phyloP scores from a whole-genome alignment of 1,284 basidiomycete species.

The Veloporphyrellus conicus region DNA sequence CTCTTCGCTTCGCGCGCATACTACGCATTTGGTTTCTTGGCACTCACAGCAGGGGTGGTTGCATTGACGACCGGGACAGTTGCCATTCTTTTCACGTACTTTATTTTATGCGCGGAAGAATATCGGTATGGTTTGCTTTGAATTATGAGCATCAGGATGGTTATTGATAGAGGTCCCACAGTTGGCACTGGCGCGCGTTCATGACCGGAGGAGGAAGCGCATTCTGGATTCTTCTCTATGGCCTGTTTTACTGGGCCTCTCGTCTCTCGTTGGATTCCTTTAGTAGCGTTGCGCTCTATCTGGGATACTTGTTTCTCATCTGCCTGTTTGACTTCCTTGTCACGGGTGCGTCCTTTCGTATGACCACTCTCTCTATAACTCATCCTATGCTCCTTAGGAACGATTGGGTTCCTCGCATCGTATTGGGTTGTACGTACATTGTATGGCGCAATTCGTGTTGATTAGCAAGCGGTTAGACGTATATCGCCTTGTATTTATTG shows the following conservation, averaged over 20 bases:
- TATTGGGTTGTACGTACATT: slow-evolving; percentile 82
- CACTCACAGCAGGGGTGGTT: slow-evolving; percentile 83
- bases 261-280: slow-evolving; percentile 81
- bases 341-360: slow-evolving; percentile 54
- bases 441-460: slow-evolving; percentile 76
- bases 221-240: slow-evolving; percentile 77
- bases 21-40: slow-evolving; percentile 94
- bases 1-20: slow-evolving; percentile 92
- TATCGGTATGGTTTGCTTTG: slow-evolving; percentile 58
- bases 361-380: slow-evolving; percentile 3
- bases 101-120: slow-evolving; percentile 91
- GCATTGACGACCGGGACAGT: slow-evolving; percentile 86
- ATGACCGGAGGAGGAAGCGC: slow-evolving; percentile 91
- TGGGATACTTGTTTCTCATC: slow-evolving; percentile 87
- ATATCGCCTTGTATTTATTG: slow-evolving; percentile 16
- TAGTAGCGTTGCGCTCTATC: slow-evolving; percentile 81
- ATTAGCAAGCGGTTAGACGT: slow-evolving; percentile 38
- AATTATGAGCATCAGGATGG: neutral
- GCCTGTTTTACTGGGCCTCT: slow-evolving; percentile 79
- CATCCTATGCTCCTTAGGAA: slow-evolving; percentile 46
- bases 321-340: slow-evolving; percentile 84
- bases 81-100: slow-evolving; percentile 88
- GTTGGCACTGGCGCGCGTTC: slow-evolving; percentile 98
- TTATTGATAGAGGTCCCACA: slow-evolving; percentile 25
- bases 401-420: slow-evolving; percentile 82